Percentiles rank a stretch among this genome's conserved stretches.
Evolutionary conservation across 2,329 filamentous ascomycete species (phyloP).

Genomic region (Stagonosporopsis chrysanthemi): DNA sequence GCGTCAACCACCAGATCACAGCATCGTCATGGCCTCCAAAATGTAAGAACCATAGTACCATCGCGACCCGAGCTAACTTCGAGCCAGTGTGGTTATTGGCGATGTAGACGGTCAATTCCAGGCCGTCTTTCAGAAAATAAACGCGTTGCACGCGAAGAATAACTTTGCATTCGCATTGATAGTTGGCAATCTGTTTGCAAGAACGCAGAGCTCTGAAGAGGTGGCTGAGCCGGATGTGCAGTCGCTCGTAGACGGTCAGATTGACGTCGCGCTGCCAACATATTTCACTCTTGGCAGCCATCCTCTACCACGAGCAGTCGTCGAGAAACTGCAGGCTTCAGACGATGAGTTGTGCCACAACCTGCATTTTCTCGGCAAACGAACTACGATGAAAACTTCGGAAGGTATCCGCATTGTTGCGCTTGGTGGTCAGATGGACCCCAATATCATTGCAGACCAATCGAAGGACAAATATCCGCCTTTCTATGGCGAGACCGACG

Average conservation of each 20-base stretch:
- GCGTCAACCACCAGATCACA: slow-evolving; percentile 8
- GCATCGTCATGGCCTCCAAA: slow-evolving; percentile 61
- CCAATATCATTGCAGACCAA: slow-evolving; percentile 66
- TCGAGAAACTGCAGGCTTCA: slow-evolving; percentile 75
- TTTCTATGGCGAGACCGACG: slow-evolving; percentile 78
- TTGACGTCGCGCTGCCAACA: slow-evolving; percentile 78
- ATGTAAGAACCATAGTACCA: slow-evolving; percentile 51
- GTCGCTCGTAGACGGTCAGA: slow-evolving; percentile 74
- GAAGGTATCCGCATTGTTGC: slow-evolving; percentile 89
- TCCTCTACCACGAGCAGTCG: slow-evolving; percentile 73
- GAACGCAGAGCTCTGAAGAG: slow-evolving; percentile 52
- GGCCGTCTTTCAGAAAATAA: slow-evolving; percentile 79
- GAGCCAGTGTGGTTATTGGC: slow-evolving; percentile 77
- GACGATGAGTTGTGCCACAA: slow-evolving; percentile 82
- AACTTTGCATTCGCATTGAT: slow-evolving; percentile 85
- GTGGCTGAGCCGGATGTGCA: slow-evolving; percentile 67
- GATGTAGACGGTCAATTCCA: slow-evolving; percentile 80
- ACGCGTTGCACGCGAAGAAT: slow-evolving; percentile 84
- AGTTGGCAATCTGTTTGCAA: slow-evolving; percentile 80
- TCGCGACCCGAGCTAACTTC: slow-evolving; percentile 15
- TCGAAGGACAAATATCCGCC: slow-evolving; percentile 79
- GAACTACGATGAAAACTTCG: slow-evolving; percentile 85
- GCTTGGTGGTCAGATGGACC: slow-evolving; percentile 76
- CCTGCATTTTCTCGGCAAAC: slow-evolving; percentile 84
- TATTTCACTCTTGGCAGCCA: slow-evolving; percentile 86